phyloP scores from a whole-genome alignment of 345 rosid species.

The Eutrema yunnanense region DNA sequence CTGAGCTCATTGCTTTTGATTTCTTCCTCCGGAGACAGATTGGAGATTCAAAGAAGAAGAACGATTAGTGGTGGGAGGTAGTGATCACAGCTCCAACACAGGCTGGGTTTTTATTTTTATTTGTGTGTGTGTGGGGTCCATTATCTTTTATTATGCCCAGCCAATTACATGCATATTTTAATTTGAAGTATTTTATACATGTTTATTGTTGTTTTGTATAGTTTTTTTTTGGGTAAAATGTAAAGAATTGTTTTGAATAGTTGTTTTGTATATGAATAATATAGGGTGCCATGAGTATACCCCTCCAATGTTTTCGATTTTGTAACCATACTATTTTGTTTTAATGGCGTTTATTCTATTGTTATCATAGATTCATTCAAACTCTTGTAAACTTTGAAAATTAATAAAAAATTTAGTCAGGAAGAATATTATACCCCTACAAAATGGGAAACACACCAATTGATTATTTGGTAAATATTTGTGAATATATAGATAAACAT shows the following conservation, averaged over 20 bases:
- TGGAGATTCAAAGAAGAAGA: constrained; percentile 1
- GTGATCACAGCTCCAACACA: constrained; percentile 50
- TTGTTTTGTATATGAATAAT: no score
- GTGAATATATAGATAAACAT: background rate
- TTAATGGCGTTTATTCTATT: no score
- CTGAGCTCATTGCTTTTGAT: constrained; percentile 46
- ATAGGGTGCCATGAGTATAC: no score
- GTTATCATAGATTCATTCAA: no score
- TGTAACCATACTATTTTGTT: no score
- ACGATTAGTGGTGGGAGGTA: constrained; percentile 22
- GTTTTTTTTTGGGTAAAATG: background rate
- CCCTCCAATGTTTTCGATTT: background rate
- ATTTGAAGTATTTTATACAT: background rate
- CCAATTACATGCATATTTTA: constrained; percentile 12
- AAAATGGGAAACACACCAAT: background rate
- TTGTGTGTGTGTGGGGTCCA: constrained; percentile 27
- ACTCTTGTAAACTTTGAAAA: no score
- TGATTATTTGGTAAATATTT: background rate
- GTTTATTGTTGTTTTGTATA: background rate
- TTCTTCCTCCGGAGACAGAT: background rate
- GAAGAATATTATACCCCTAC: background rate
- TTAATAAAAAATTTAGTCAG: no score
- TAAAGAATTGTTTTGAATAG: no score
- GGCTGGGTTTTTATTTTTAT: constrained; percentile 41
- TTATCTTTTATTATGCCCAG: background rate